Base-by-base conservation (phyloP, 257 asterid species). In the Coffea eugenioides region DNA sequence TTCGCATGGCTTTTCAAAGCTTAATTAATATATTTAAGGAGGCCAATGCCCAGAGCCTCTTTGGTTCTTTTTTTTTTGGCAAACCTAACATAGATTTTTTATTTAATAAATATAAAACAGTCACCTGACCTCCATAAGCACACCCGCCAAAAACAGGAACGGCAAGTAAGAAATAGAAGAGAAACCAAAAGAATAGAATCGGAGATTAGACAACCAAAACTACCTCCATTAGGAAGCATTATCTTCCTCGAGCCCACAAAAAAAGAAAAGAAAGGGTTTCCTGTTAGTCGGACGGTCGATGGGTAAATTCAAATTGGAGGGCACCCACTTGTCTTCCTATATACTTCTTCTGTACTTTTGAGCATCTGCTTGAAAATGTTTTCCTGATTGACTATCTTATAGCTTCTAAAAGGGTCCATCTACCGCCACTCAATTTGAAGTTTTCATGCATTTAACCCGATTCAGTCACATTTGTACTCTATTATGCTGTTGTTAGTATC, bases 171-270 rank as follows among this genome's bases (percentile, higher is more conserved):
- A 21, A 21, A 6, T 3, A 21, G 23, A 25, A 8, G 27, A 59
- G 65, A 59, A 59, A 59, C 65, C 31, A 20, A 56, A 59, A 59
- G 65, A 20, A 61, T 34, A 31, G 34, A 23, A 23, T n/a, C 34
- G 3, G 34, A 61, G 31, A 21, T 23, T 23, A 23, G 67, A 61
- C 31, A 23, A 61, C 27, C 5, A 31, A 61, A 23, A 61, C 34
- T 23, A 61, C 67, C 15, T n/a, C 34, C 34, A 8, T 20, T 74
- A 74, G 71, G 71, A 66, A 66, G 75, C 74, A 71, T 71, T 10
- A 74, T 76, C 67, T 25, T 61, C 87, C 86, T 86, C 86, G 87
- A 87, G 90, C 88, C 89, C 87, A 75, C 80, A 78, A 89, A 82
- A 82, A 72, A 25, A 49, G 48, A 49, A 81, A 45, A 20, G 41